Evolutionary conservation across 176 grass and related monocot species (phyloP), one percentile per base, ranked within the genome.

Genomic region (Eleusine indica): DNA sequence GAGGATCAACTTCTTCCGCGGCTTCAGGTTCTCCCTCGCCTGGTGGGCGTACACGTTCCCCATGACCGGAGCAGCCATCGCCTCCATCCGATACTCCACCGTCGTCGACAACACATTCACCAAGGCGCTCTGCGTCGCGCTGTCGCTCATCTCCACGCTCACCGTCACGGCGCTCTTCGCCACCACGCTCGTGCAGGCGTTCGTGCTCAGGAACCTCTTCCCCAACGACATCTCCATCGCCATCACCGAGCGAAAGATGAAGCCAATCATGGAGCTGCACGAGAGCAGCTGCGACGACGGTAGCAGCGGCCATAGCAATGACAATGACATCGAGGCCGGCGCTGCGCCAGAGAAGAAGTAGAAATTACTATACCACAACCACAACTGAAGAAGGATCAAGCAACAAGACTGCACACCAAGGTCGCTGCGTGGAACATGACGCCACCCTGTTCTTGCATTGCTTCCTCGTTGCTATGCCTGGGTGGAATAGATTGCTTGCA

Each of bases 11-110:
- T 98, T 98, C 85, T 98, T 98, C 70, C 57, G 92, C 0, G 95
- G 95, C 9, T 93, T 98, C 91, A 70, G 82, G 68, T 98, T 98
- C 82, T 95, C 96, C 3, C 80, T 98, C 7, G 89, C 96, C 61
- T 98, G 96, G 96, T 98, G 96, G 96, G 96, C 93, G 1, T 98
- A 98, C 77, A 98, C 96, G 58, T 96, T 91, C 70, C 96, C 96
- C 8, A 98, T 98, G 93, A 96, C 96, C 4, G 87, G 93, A 51
- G 96, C 93, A 5, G 83, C 91, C 39, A 89, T 93, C 47, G 96
- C 96, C 0, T 89, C 93, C 17, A 93, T 98, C 43, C 86, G 83
- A 4, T 98, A 98, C 87, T 84, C 93, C 5, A 78, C 75, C 8
- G 96, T 89, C 71, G 93, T 95, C 57, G 82, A 85, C 83, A 93